phyloP scores from a whole-genome alignment of 345 rosid genomes.

The Triadica sebifera region DNA sequence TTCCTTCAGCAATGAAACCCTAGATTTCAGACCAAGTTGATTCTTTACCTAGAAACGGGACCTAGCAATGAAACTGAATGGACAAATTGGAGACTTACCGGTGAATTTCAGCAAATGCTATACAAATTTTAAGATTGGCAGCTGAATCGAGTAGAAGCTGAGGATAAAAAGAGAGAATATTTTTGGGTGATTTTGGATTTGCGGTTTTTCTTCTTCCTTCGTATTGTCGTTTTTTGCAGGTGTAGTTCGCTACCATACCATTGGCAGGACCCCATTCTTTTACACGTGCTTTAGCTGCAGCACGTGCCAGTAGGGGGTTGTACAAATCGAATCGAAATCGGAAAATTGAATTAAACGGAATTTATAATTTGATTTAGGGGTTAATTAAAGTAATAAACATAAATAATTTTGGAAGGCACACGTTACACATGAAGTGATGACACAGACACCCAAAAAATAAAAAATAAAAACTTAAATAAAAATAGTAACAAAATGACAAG shows the following conservation, averaged over 20 bases:
- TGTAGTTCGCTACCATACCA: background rate
- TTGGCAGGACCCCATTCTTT: background rate
- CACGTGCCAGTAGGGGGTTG: no score
- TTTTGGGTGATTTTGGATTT: background rate
- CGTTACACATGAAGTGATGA: no score
- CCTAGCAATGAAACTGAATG: background rate
- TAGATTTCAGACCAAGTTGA: constrained; percentile 1
- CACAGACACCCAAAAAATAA: no score
- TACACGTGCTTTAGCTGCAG: no score
- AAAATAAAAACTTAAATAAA: no score
- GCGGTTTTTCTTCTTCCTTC: background rate
- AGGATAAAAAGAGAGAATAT: background rate
- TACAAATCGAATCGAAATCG: no score
- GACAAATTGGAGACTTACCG: constrained; percentile 1
- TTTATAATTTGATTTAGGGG: no score
- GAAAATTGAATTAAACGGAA: no score
- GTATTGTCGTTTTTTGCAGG: background rate
- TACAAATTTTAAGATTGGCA: background rate
- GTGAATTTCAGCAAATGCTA: background rate
- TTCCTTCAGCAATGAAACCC: constrained; percentile 21
- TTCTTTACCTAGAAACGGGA: background rate
- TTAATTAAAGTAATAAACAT: no score
- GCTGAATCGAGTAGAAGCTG: background rate
- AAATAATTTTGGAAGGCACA: no score
- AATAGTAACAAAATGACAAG: no score